Evolutionary conservation across 1,284 basidiomycete genomes (phyloP).

Genomic region (Leccinum pallidistipes): DNA sequence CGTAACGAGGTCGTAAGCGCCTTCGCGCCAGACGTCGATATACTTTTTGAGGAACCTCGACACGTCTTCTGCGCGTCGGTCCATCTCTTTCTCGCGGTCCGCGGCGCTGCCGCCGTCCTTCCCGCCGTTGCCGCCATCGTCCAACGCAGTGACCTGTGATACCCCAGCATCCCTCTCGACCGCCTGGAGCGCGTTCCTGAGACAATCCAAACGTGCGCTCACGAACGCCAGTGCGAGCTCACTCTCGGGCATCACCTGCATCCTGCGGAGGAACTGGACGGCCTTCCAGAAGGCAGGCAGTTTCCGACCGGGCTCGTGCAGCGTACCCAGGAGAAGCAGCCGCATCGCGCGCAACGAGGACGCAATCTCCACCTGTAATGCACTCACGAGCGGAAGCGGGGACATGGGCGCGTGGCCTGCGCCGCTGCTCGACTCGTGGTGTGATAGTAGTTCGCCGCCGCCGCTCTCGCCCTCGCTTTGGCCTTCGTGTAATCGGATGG

Average conservation of each 20-base stretch:
- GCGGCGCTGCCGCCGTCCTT: conserved; percentile 18
- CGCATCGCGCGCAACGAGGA: conserved; percentile 74
- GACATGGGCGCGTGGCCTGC: conserved; percentile 4
- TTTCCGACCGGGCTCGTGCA: conserved; percentile 82
- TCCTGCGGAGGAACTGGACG: conserved; percentile 79
- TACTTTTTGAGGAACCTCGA: conserved; percentile 82
- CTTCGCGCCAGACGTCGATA: conserved; percentile 90
- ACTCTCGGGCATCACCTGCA: conserved; percentile 62
- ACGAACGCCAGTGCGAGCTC: conserved; percentile 72
- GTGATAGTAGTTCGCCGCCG: conserved; percentile 10
- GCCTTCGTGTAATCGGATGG: conserved; percentile 18
- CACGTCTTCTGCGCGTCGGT: conserved; percentile 65
- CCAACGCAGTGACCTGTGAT: conserved; percentile 14
- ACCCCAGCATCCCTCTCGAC: conserved; percentile 44
- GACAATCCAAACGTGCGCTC: conserved; percentile 57
- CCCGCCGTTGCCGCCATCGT: conserved; percentile 9
- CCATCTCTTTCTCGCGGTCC: conserved; percentile 39
- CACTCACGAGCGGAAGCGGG: conserved; percentile 49
- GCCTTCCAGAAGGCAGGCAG: conserved; percentile 89
- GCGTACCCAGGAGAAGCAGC: conserved; percentile 71
- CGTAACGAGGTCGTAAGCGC: conserved; percentile 87
- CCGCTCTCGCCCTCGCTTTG: neutral
- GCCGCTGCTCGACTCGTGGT: conserved; percentile 16
- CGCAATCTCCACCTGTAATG: conserved; percentile 74
- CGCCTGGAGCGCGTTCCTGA: conserved; percentile 44